phyloP scores from a whole-genome alignment of 257 asterid genomes.

The Fraxinus quadrangulata region DNA sequence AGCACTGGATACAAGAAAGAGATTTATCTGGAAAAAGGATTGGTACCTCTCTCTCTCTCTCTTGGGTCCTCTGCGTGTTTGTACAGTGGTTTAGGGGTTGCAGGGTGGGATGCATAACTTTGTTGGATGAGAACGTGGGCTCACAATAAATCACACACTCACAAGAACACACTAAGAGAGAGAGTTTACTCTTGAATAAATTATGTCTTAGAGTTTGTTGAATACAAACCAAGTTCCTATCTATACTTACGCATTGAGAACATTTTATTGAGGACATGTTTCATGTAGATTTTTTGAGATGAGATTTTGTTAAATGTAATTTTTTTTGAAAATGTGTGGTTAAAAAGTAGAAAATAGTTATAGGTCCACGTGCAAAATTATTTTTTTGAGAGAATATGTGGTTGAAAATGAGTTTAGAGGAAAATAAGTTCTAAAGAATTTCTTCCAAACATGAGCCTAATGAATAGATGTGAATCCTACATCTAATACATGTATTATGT shows the following conservation, averaged over 20 bases:
- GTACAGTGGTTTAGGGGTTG: not conserved
- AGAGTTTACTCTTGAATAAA: not conserved
- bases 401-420: not conserved
- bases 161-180: not conserved
- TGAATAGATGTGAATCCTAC: not conserved
- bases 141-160: not conserved
- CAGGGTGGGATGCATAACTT: not conserved
- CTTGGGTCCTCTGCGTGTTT: conserved; percentile 1
- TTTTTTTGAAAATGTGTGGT: too few relatives aligned
- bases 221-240: not conserved
- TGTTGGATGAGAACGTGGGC: not conserved
- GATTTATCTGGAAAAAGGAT: conserved; percentile 67
- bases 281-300: not conserved
- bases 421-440: too few relatives aligned
- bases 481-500: not conserved
- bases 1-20: conserved; percentile 94
- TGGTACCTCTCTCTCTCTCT: conserved; percentile 53
- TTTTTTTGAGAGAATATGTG: too few relatives aligned
- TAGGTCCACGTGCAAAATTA: not conserved
- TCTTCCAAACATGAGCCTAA: not conserved
- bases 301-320: not conserved
- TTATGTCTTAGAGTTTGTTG: not conserved
- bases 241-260: not conserved
- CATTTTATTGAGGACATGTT: not conserved
- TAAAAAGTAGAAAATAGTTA: too few relatives aligned